Percentiles rank a stretch among this genome's conserved stretches.
Conservation (phyloP, 2,329 filamentous ascomycete species). For the Endocalyx cinctus region DNA sequence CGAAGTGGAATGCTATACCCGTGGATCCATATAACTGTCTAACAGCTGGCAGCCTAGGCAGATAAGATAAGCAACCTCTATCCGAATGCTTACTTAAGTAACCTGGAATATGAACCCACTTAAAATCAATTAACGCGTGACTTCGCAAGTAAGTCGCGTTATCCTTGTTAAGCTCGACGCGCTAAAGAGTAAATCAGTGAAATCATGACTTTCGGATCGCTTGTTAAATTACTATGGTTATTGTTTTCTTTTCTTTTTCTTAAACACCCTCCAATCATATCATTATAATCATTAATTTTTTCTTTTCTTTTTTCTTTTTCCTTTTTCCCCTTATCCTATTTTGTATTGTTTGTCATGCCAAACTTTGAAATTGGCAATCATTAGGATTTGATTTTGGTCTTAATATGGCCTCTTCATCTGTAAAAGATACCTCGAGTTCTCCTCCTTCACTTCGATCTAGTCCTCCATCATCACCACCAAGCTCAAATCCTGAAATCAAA, state of each 20-base stretch:
- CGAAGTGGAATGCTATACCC: too few species aligned
- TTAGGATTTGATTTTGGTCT: too few species aligned
- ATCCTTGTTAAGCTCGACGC: conserved; percentile 16
- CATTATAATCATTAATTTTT: neutral
- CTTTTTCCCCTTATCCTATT: neutral
- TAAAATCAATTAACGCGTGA: conserved; percentile 30
- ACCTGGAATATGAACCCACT: too few species aligned
- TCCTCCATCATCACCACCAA: conserved; percentile 19
- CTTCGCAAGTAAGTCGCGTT: conserved; percentile 26
- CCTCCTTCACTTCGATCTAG: conserved; percentile 12
- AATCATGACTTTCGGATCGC: too few species aligned
- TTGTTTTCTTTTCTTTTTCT: too few species aligned
- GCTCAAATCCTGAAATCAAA: conserved; percentile 4
- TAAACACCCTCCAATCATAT: neutral
- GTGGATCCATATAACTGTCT: too few species aligned
- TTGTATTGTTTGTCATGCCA: neutral
- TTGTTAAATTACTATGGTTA: too few species aligned
- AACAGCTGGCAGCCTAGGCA: too few species aligned
- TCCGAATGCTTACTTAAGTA: too few species aligned
- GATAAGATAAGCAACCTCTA: too few species aligned
- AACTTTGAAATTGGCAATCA: neutral
- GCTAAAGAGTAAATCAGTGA: conserved; percentile 19
- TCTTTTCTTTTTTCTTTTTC: conserved; percentile 1
- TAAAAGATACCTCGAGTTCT: too few species aligned
- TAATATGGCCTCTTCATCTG: neutral